Evolutionary conservation across 148 eudicot species (phyloP).

Genomic region (Talinum fruticosum): DNA sequence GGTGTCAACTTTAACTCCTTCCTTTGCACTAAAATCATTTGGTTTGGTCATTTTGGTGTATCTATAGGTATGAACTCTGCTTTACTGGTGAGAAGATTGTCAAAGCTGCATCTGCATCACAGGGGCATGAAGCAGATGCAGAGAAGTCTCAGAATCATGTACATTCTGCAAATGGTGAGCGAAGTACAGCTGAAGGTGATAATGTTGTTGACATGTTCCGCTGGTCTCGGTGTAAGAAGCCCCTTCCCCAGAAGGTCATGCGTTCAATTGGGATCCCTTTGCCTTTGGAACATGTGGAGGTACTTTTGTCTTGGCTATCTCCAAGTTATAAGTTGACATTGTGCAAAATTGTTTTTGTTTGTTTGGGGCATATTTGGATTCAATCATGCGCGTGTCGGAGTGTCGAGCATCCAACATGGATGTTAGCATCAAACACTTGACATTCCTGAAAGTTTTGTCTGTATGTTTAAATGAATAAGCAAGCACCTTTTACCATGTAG

Average conservation of each 20-base stretch:
- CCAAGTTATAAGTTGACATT: too few relatives aligned
- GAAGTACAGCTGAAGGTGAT: slow-evolving; percentile 49
- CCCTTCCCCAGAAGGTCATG: slow-evolving; percentile 75
- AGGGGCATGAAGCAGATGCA: slow-evolving; percentile 50
- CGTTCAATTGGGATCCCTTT: slow-evolving; percentile 74
- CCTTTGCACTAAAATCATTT: neutral
- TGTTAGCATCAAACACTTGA: too few relatives aligned
- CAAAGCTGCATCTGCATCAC: slow-evolving; percentile 51
- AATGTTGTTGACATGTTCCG: slow-evolving; percentile 63
- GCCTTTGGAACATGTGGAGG: slow-evolving; percentile 86
- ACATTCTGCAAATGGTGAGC: slow-evolving; percentile 55
- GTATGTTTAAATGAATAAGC: too few relatives aligned
- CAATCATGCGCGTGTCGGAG: too few relatives aligned
- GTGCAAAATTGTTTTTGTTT: too few relatives aligned
- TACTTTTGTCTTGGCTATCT: slow-evolving; percentile 21
- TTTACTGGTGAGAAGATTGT: slow-evolving; percentile 76
- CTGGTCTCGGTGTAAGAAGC: slow-evolving; percentile 86
- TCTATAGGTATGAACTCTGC: slow-evolving; percentile 79
- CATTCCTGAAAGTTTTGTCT: too few relatives aligned
- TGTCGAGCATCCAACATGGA: too few relatives aligned
- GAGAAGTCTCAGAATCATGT: slow-evolving; percentile 54
- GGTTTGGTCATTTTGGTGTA: too few relatives aligned
- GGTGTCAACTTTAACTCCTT: neutral
- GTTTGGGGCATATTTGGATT: too few relatives aligned
- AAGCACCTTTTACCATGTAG: too few relatives aligned